Conservation (phyloP, 352 stramenopile species). For the Pythium dissimile region DNA sequence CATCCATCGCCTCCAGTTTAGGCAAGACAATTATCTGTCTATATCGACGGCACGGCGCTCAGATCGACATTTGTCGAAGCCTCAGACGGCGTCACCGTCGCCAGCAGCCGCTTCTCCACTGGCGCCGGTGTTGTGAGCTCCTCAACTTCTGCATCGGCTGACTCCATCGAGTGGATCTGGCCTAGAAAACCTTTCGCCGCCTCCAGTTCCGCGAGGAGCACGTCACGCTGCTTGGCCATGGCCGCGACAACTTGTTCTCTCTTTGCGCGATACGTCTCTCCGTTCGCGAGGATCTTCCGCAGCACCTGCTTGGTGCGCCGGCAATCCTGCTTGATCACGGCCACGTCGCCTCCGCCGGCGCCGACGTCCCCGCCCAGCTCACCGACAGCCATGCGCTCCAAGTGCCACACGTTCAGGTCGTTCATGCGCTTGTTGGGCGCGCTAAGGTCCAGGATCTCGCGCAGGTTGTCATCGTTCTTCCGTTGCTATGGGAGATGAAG, state of each 20-base stretch:
- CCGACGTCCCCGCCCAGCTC: slow-evolving; percentile 47
- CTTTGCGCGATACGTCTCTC: slow-evolving; percentile 43
- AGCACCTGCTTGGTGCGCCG: slow-evolving; percentile 56
- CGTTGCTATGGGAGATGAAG: slow-evolving; percentile 43
- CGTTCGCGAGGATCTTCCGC: slow-evolving; percentile 54
- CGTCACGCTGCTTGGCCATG: slow-evolving; percentile 75
- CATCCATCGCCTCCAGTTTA: too few relatives aligned
- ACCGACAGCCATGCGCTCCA: slow-evolving; percentile 79
- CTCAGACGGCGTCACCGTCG: slow-evolving; percentile 50
- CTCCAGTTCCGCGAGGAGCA: slow-evolving; percentile 55
- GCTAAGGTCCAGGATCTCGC: slow-evolving; percentile 73
- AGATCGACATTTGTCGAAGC: slow-evolving; percentile 43
- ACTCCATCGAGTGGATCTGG: slow-evolving; percentile 51
- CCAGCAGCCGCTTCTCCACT: slow-evolving; percentile 61
- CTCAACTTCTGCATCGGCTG: slow-evolving; percentile 30
- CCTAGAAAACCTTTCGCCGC: slow-evolving; percentile 72
- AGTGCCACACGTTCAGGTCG: slow-evolving; percentile 68
- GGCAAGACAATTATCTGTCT: slow-evolving; percentile 3
- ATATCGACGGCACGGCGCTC: slow-evolving; percentile 46
- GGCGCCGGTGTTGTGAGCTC: slow-evolving; percentile 53
- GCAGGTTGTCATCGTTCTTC: slow-evolving; percentile 68
- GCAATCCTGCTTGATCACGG: slow-evolving; percentile 56
- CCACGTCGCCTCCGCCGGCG: slow-evolving; percentile 36
- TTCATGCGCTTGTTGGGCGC: slow-evolving; percentile 50
- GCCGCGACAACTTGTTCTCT: slow-evolving; percentile 48